Conservation (phyloP, 306 rosid species). For the Castanopsis chinensis region DNA sequence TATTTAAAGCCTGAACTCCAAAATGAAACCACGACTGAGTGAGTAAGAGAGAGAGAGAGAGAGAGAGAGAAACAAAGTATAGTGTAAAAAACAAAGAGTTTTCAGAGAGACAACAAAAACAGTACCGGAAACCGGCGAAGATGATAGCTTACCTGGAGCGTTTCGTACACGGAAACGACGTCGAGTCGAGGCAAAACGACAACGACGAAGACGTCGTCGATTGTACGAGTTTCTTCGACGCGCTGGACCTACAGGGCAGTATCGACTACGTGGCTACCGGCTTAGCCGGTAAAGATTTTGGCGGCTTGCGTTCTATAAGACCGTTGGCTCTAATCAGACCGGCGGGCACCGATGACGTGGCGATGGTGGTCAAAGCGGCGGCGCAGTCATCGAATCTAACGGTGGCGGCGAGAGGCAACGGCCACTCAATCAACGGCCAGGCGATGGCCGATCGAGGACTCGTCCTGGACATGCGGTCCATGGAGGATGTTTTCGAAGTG, state of each 20-base stretch:
- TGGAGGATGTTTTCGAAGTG: conserved; percentile 41
- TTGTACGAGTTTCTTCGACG: conserved; percentile 20
- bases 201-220: conserved; percentile 23
- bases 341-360: conserved; percentile 43
- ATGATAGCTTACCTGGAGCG: conserved; percentile 87
- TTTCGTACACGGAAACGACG: conserved; percentile 63
- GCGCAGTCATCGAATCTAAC: conserved; percentile 48
- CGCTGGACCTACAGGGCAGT: conserved; percentile 40
- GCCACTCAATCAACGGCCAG: conserved; percentile 98
- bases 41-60: neutral
- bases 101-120: neutral
- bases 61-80: neutral
- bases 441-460: conserved; percentile 85
- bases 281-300: conserved; percentile 67
- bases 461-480: conserved; percentile 81
- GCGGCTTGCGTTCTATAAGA: conserved; percentile 53
- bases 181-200: conserved; percentile 49
- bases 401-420: conserved; percentile 93
- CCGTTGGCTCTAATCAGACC: conserved; percentile 65
- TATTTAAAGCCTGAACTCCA: conserved; percentile 27
- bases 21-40: neutral
- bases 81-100: neutral
- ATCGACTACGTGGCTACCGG: conserved; percentile 33
- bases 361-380: conserved; percentile 40
- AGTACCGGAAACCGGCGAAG: conserved; percentile 11